Conservation (phyloP, 2,329 filamentous ascomycete species). For the Kalaharituber pfeilii region DNA sequence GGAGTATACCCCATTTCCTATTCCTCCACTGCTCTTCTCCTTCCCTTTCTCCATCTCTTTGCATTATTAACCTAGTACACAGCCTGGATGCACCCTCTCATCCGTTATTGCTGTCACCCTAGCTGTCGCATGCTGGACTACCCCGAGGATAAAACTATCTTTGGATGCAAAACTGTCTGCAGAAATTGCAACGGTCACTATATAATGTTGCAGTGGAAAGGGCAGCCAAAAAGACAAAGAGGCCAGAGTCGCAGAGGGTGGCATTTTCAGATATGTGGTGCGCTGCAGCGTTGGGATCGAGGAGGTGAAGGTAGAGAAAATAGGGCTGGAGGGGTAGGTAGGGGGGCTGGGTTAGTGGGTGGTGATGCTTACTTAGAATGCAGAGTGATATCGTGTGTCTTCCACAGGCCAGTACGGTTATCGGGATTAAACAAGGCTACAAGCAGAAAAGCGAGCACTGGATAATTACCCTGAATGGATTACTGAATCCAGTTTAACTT, state of each 20-base stretch:
- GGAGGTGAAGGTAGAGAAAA: constrained; percentile 6
- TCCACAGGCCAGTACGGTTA: too few species aligned
- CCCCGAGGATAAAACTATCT: background rate
- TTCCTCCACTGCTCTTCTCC: too few species aligned
- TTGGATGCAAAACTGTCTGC: constrained; percentile 49
- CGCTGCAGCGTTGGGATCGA: constrained; percentile 7
- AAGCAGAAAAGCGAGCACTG: too few species aligned
- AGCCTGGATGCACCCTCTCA: constrained; percentile 68
- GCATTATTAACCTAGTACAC: background rate
- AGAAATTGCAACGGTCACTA: constrained; percentile 51
- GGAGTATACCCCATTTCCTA: constrained; percentile 33
- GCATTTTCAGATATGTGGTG: constrained; percentile 56
- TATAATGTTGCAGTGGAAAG: constrained; percentile 50
- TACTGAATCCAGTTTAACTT: too few species aligned
- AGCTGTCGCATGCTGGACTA: constrained; percentile 33
- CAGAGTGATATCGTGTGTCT: too few species aligned
- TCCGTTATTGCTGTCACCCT: constrained; percentile 62
- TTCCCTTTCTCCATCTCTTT: too few species aligned
- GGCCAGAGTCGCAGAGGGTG: constrained; percentile 73
- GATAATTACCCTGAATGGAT: too few species aligned
- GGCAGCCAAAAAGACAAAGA: constrained; percentile 55
- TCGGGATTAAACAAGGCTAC: too few species aligned
- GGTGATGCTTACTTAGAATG: too few species aligned
- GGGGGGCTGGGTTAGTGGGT: too few species aligned
- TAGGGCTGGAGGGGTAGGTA: too few species aligned